A percentile compares a stretch with the other conserved stretches of the same genome.
phyloP scores from a whole-genome alignment of 2,329 filamentous ascomycete species.

The Tolypocladium ovalisporum region DNA sequence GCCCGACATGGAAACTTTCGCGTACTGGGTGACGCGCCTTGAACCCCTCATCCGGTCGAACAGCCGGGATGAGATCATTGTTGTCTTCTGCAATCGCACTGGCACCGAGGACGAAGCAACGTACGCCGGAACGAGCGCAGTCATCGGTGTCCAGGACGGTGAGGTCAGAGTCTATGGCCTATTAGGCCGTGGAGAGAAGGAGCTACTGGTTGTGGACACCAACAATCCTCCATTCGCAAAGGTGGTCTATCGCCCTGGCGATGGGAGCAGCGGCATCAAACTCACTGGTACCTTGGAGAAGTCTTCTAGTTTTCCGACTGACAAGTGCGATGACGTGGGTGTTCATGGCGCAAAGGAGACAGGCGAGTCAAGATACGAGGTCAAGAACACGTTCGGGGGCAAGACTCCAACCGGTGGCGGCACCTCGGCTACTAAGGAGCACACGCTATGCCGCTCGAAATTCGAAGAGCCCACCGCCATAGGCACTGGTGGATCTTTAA shows the following conservation, averaged over 20 bases:
- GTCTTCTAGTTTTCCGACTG: neutral
- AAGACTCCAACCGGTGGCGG: neutral
- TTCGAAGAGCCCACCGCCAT: neutral
- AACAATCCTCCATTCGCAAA: slow-evolving; percentile 31
- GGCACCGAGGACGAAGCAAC: slow-evolving; percentile 54
- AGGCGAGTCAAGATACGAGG: neutral
- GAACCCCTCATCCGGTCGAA: slow-evolving; percentile 50
- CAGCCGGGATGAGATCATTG: slow-evolving; percentile 46
- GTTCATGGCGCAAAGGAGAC: neutral
- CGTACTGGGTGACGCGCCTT: slow-evolving; percentile 65
- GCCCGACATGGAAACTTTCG: slow-evolving; percentile 62
- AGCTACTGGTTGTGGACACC: slow-evolving; percentile 58
- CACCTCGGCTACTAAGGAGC: slow-evolving; percentile 5
- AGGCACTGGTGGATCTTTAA: neutral
- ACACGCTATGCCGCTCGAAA: slow-evolving; percentile 2
- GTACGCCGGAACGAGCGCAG: slow-evolving; percentile 65
- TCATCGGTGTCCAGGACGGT: slow-evolving; percentile 54
- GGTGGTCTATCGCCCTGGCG: slow-evolving; percentile 21
- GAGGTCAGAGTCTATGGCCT: slow-evolving; percentile 60
- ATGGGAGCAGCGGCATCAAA: neutral
- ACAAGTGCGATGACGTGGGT: neutral
- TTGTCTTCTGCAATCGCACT: slow-evolving; percentile 61
- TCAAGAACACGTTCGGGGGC: neutral
- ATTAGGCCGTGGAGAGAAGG: slow-evolving; percentile 59
- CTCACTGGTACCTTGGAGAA: neutral